Evolutionary conservation across 805 yeast species (phyloP).

Genomic region (Candida yuanshanica): DNA sequence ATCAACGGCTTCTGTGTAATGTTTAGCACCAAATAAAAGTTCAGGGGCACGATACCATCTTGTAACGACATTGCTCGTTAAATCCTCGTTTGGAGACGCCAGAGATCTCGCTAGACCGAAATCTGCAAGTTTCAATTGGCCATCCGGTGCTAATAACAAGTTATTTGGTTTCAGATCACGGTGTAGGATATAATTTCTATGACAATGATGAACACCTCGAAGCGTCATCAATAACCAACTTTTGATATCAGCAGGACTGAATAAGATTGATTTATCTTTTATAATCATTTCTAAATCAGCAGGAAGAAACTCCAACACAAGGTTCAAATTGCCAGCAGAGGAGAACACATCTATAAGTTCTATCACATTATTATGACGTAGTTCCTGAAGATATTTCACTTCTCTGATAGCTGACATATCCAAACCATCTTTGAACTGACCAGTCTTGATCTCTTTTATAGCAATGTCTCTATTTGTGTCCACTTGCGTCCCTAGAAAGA

Average conservation of each 20-base stretch:
- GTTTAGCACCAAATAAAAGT: slow-evolving; percentile 77
- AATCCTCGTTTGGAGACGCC: slow-evolving; percentile 67
- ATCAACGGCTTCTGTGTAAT: slow-evolving; percentile 86
- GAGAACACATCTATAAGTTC: slow-evolving; percentile 86
- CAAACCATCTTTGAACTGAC: slow-evolving; percentile 89
- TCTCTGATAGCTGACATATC: slow-evolving; percentile 98
- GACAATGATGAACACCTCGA: slow-evolving; percentile 94
- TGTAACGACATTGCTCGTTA: slow-evolving; percentile 94
- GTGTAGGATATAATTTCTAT: slow-evolving; percentile 83
- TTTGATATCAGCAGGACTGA: slow-evolving; percentile 82
- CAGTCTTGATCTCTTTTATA: slow-evolving; percentile 91
- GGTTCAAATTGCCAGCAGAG: slow-evolving; percentile 55
- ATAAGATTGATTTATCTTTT: slow-evolving; percentile 69
- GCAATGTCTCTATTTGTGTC: slow-evolving; percentile 64
- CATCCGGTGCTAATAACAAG: slow-evolving; percentile 77
- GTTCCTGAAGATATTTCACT: slow-evolving; percentile 80
- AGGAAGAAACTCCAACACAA: slow-evolving; percentile 91
- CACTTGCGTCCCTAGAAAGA: slow-evolving; percentile 70
- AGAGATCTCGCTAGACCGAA: slow-evolving; percentile 90
- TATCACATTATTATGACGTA: slow-evolving; percentile 74
- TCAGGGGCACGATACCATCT: slow-evolving; percentile 99
- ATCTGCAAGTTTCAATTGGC: slow-evolving; percentile 92
- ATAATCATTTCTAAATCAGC: slow-evolving; percentile 87
- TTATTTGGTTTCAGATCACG: slow-evolving; percentile 94
- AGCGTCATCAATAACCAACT: slow-evolving; percentile 93